Conservation (phyloP, 1,284 basidiomycete species). For the Tylopilus sp. region DNA sequence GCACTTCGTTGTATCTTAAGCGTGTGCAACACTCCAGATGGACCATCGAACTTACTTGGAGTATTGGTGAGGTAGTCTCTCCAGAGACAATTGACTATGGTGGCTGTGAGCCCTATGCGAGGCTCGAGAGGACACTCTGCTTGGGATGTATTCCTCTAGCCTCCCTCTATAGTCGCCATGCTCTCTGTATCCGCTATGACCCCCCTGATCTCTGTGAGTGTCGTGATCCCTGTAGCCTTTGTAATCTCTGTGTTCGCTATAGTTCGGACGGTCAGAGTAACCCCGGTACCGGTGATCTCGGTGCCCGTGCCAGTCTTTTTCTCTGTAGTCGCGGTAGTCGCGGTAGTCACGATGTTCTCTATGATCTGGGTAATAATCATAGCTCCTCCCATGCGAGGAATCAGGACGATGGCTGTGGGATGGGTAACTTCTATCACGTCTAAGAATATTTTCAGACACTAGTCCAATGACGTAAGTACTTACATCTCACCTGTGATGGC, state of each 20-base stretch:
- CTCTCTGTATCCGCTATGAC: conserved; percentile 8
- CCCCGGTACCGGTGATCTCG: conserved; percentile 27
- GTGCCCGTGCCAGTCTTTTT: conserved; percentile 19
- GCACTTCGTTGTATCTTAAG: conserved; percentile 24
- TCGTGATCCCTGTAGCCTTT: conserved; percentile 18
- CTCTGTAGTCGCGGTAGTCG: conserved; percentile 24
- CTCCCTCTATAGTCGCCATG: conserved; percentile 15
- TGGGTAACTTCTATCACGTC: conserved; percentile 30
- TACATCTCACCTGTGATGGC: conserved; percentile 22
- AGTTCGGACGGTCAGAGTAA: conserved; percentile 19
- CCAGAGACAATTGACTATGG: conserved; percentile 18
- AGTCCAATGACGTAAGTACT: not conserved
- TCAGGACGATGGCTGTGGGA: conserved; percentile 26
- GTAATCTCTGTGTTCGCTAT: conserved; percentile 22
- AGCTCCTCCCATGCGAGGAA: conserved; percentile 22
- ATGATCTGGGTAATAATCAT: conserved; percentile 24
- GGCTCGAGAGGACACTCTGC: conserved; percentile 28
- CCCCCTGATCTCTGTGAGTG: not conserved
- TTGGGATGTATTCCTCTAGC: conserved; percentile 21
- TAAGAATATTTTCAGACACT: conserved; percentile 12
- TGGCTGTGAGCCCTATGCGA: conserved; percentile 33
- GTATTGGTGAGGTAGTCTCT: conserved; percentile 17
- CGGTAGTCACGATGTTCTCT: conserved; percentile 24
- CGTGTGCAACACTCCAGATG: not conserved
- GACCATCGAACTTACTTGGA: conserved; percentile 17